A percentile compares a stretch with the other conserved stretches of the same genome.
Evolutionary conservation across 148 eudicot genomes (phyloP).

Genomic region (Chenopodium suecicum): DNA sequence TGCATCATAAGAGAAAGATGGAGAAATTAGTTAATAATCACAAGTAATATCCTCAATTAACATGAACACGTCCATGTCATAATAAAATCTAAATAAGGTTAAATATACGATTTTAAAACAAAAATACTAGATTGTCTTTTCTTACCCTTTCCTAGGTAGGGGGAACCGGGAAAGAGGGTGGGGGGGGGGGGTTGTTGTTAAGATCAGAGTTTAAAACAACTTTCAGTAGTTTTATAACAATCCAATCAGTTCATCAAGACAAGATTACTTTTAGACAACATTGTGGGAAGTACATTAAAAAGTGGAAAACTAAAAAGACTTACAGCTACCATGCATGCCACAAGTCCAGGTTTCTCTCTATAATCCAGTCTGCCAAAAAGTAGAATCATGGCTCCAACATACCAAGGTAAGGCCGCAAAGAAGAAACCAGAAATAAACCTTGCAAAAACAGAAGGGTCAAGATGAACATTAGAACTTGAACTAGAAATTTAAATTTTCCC

Average conservation of each 20-base stretch:
- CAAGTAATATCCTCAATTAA: too few relatives aligned
- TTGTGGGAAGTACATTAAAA: not conserved
- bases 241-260: not conserved
- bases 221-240: not conserved
- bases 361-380: slow-evolving; percentile 69
- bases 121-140: not conserved
- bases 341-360: slow-evolving; percentile 90
- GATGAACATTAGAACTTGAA: not conserved
- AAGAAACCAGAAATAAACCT: slow-evolving; percentile 88
- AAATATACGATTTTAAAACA: not conserved
- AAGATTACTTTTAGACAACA: not conserved
- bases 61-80: not conserved
- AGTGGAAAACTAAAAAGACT: slow-evolving; percentile 28
- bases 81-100: not conserved
- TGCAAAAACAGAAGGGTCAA: slow-evolving; percentile 8
- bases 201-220: not conserved
- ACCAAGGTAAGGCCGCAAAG: slow-evolving; percentile 86
- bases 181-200: too few relatives aligned
- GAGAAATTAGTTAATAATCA: not conserved
- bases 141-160: not conserved
- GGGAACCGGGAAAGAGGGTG: not conserved
- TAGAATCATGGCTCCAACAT: slow-evolving; percentile 77
- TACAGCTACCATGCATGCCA: slow-evolving; percentile 86
- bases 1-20: slow-evolving; percentile 33
- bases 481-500: not conserved